Evolutionary conservation across 2,329 filamentous ascomycete species (phyloP).

Genomic region (Trichoderma sp.): DNA sequence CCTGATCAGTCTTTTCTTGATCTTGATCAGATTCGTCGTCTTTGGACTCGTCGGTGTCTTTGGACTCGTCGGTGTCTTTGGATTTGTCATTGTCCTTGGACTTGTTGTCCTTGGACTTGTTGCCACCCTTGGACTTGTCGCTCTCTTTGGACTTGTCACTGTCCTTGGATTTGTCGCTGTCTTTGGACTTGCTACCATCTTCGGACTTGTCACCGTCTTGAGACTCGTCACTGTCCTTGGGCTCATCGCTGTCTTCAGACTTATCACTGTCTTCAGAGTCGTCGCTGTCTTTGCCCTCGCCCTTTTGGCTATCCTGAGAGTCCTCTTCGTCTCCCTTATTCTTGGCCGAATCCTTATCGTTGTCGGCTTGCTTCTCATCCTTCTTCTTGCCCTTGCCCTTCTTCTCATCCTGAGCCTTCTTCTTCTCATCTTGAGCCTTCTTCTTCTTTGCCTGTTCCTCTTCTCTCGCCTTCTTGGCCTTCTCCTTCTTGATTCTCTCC

Average conservation of each 20-base stretch:
- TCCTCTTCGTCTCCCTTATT: conserved; percentile 9
- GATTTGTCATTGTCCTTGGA: not conserved
- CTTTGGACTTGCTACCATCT: not conserved
- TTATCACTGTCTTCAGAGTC: not conserved
- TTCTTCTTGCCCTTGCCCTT: conserved; percentile 28
- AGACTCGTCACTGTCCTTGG: not conserved
- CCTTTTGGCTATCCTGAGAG: not conserved
- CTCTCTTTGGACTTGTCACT: not conserved
- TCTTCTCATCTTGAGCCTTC: conserved; percentile 32
- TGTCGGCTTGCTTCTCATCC: conserved; percentile 24
- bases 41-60: not conserved
- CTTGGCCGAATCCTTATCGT: conserved; percentile 20
- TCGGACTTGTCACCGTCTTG: not conserved
- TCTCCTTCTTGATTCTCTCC: conserved; percentile 38
- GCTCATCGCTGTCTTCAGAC: not conserved
- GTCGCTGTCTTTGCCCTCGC: not conserved
- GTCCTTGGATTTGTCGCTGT: not conserved
- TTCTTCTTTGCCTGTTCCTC: conserved; percentile 30
- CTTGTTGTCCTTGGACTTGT: not conserved
- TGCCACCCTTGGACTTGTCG: not conserved
- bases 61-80: not conserved
- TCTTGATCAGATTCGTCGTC: not conserved
- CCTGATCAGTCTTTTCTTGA: conserved; percentile 15
- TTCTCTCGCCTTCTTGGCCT: conserved; percentile 36
- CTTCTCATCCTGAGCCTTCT: conserved; percentile 31